A percentile compares a stretch with the other conserved stretches of the same genome.
Conservation (phyloP, 176 grass and related monocot species). For the Juncus inflexus region DNA sequence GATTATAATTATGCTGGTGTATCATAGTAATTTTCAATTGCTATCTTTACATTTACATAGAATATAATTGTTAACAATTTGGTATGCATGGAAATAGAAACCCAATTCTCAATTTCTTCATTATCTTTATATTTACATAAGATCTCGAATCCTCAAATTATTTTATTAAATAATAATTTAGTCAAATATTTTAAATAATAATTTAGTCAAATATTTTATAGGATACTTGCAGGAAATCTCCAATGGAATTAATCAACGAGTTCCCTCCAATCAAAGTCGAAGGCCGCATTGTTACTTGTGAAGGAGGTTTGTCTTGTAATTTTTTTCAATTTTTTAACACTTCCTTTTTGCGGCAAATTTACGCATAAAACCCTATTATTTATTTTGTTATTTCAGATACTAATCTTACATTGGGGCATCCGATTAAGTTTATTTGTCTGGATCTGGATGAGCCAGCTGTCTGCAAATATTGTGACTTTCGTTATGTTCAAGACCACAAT, state of each 20-base stretch:
- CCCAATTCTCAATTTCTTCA: too few relatives aligned
- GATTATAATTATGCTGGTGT: too few relatives aligned
- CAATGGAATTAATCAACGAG: conserved; percentile 92
- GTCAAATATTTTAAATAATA: not conserved
- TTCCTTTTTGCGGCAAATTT: not conserved
- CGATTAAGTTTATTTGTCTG: conserved; percentile 94
- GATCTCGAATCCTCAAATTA: too few relatives aligned
- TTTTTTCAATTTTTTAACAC: too few relatives aligned
- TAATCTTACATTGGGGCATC: conserved; percentile 68
- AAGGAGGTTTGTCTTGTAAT: conserved; percentile 48
- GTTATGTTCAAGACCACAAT: conserved; percentile 86
- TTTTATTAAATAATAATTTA: not conserved
- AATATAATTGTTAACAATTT: too few relatives aligned
- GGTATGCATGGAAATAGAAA: too few relatives aligned
- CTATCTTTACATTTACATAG: too few relatives aligned
- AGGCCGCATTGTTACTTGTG: conserved; percentile 73
- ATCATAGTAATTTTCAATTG: too few relatives aligned
- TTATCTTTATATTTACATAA: conserved; percentile 15
- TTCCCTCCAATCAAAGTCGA: conserved; percentile 79
- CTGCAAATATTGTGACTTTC: conserved; percentile 96
- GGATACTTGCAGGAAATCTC: conserved; percentile 94
- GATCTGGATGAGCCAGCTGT: conserved; percentile 65
- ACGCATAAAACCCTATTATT: conserved; percentile 29
- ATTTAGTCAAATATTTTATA: conserved; percentile 10
- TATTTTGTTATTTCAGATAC: conserved; percentile 40